phyloP scores from a whole-genome alignment of 257 asterid species.

The Craterostigma plantagineum region DNA sequence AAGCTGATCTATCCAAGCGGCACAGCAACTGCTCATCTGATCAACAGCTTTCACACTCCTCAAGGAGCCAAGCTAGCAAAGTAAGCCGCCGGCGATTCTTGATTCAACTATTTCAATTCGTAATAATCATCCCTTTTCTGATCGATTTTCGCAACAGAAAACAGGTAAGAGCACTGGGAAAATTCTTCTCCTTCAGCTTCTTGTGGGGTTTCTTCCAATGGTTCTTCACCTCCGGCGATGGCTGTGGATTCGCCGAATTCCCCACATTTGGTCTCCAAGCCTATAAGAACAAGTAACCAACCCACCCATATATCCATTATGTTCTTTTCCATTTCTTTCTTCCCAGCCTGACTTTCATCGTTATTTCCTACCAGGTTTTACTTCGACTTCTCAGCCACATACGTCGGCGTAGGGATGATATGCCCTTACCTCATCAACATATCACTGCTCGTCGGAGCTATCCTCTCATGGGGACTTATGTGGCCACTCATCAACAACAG shows the following conservation, averaged over 20 bases:
- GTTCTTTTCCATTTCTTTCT: background rate
- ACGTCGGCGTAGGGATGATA: conserved; percentile 97
- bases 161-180: conserved; percentile 73
- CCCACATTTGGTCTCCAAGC: conserved; percentile 94
- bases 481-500: conserved; percentile 67
- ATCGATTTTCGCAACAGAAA: conserved; percentile 45
- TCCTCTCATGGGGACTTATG: conserved; percentile 94
- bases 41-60: conserved; percentile 94
- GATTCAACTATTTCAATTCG: conserved; percentile 3
- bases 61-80: conserved; percentile 89
- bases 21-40: conserved; percentile 93
- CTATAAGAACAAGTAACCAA: conserved; percentile 34
- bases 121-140: conserved; percentile 5
- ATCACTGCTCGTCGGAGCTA: conserved; percentile 74
- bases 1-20: conserved; percentile 86
- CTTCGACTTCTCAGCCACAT: conserved; percentile 88
- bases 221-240: conserved; percentile 81
- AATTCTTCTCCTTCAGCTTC: conserved; percentile 85
- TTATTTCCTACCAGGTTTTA: conserved; percentile 34
- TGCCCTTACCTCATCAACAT: conserved; percentile 76
- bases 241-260: conserved; percentile 60
- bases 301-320: conserved; percentile 1
- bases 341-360: background rate
- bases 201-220: conserved; percentile 95
- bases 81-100: conserved; percentile 24